Base-by-base conservation (phyloP, 2,329 filamentous ascomycete genomes). In the Dothideomycetes sp. region DNA sequence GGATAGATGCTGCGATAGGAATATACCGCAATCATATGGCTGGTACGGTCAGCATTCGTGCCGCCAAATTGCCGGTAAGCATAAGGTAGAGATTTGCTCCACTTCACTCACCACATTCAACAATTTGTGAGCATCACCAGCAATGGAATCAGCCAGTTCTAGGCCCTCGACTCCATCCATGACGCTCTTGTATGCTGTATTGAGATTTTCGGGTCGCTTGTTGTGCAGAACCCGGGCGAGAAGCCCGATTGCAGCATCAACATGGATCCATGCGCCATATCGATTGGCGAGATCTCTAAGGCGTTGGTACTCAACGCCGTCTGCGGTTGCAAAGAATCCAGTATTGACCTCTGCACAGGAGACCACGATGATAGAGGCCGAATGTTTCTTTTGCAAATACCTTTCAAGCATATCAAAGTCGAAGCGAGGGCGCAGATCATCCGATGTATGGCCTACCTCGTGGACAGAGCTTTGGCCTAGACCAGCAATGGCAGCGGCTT, bases 11-110 rank as follows among this genome's bases (percentile, higher is more conserved):
- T 77, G 75, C 37, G 79, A 85, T 50, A 94, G 75, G 69, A 94
- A 93, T 60, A 95, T 81, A 32, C 88, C 89, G 52, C 81, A 88
- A 59, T 95, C 89, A 52, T 95, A 95, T 0, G 89, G 88, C 71
- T 79, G 22, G n/a, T n/a, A 27, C 7, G 22, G 12, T 27, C 7
- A 14, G 40, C n/a, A 35, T 34, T 16, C 16, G 18, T 9, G 33
- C 5, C 5, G 22, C 12, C 22, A 12, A 3, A 2, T n/a, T n/a
- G n/a, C n/a, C n/a, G n/a, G n/a, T n/a, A n/a, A n/a, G n/a, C n/a
- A n/a, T n/a, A n/a, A n/a, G n/a, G n/a, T n/a, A n/a, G n/a, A n/a
- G n/a, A n/a, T n/a, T n/a, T n/a, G n/a, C n/a, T n/a, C n/a, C n/a
- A n/a, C n/a, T n/a, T n/a, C 14, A 69, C 74, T 44, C 59, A 79